Evolutionary conservation across 1,139 yeast species (phyloP), one percentile per base, ranked within the genome.

Genomic region (Saccharomycopsis hybrid): DNA sequence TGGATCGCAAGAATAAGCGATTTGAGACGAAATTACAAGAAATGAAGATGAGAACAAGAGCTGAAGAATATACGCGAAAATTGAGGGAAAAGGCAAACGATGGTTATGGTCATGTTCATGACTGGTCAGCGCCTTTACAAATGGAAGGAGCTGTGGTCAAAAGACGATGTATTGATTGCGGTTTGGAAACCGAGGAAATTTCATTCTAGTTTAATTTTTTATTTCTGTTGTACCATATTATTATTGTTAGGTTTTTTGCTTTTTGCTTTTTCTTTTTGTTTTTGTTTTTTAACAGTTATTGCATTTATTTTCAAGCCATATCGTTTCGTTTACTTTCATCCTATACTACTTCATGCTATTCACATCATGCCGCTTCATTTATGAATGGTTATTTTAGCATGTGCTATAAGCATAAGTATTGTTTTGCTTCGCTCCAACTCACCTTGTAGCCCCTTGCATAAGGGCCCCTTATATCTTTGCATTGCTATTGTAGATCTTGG

Each of bases 31-130:
- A 84, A 60, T 71, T 94, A 58, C 73, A 75, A 56, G 95, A 89
- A 60, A 89, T 92, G 96, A 72, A 97, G 54, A 79, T 85, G 63
- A 84, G 85, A 59, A 86, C 97, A 2, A 72, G 98, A 59, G 97
- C 97, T 0, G 96, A 90, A 62, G 95, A 90, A 59, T 83, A 77
- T 62, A 89, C 95, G 1, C 71, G 85, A 53, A 77, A 81, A 59
- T 62, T 85, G 41, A 68, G 87, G 47, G 77, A 81, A 51, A 66
- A 67, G 9, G 67, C 69, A 40, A 67, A 65, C 46, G 83, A 83
- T 0, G 69, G 70, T 51, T 46, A 45, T 43, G 72, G 74, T 2
- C 98, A 92, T 63, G 74, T 70, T 5, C 98, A 92, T 62, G 82
- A 80, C 43, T 92, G 95, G 88, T 13, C 37, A n/a, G 48, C 37